phyloP scores from a whole-genome alignment of 2,329 filamentous ascomycete genomes.

The Colletotrichum lini region DNA sequence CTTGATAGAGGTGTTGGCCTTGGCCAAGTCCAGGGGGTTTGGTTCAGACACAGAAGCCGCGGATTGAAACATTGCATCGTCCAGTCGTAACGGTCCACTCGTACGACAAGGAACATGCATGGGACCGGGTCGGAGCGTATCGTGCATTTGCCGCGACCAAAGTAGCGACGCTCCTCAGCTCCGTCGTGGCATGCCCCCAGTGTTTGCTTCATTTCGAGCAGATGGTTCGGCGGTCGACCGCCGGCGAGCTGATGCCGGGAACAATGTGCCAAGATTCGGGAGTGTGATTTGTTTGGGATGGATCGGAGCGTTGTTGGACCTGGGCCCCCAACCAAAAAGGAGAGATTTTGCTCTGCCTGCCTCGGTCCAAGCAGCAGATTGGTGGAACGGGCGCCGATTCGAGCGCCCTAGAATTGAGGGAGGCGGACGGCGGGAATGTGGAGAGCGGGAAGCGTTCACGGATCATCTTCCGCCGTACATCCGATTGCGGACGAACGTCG shows the following conservation, averaged over 20 bases:
- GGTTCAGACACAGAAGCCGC: conserved; percentile 11
- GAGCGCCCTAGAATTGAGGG: conserved; percentile 27
- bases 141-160: conserved; percentile 8
- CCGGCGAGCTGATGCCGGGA: conserved; percentile 17
- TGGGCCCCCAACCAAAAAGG: conserved; percentile 15
- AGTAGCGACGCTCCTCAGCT: neutral
- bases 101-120: conserved; percentile 28
- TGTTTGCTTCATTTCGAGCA: conserved; percentile 26
- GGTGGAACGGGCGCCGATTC: conserved; percentile 35
- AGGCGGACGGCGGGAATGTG: conserved; percentile 34
- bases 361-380: conserved; percentile 34
- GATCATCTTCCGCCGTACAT: conserved; percentile 38
- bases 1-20: conserved; percentile 18
- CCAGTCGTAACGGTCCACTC: conserved; percentile 19
- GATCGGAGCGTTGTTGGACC: conserved; percentile 18
- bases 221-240: neutral
- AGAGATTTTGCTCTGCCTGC: conserved; percentile 12
- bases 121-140: conserved; percentile 21
- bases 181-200: neutral
- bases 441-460: conserved; percentile 40
- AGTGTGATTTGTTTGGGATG: conserved; percentile 22
- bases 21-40: conserved; percentile 17
- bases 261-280: conserved; percentile 34
- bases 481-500: conserved; percentile 31
- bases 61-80: conserved; percentile 32